phyloP scores from a whole-genome alignment of 2,329 filamentous ascomycete species.

The Diplodia corticola region DNA sequence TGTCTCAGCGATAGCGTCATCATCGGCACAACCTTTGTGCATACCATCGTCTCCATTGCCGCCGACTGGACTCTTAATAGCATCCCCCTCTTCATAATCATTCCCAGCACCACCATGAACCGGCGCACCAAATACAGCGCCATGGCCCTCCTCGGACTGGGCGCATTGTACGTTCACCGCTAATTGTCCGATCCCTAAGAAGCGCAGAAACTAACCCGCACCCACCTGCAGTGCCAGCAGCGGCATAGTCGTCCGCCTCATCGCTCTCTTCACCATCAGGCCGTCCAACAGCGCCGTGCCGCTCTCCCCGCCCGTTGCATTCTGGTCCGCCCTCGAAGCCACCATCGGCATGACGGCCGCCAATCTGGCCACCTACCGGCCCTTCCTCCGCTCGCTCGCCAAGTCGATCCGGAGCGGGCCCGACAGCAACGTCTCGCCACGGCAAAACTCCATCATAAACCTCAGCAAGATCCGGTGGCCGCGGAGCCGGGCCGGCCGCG shows the following conservation, averaged over 20 bases:
- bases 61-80: constrained; percentile 8
- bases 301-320: constrained; percentile 16
- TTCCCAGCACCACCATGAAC: not conserved
- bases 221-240: not conserved
- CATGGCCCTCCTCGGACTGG: constrained; percentile 3
- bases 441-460: not conserved
- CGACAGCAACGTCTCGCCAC: not conserved
- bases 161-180: constrained; percentile 1
- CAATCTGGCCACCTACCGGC: constrained; percentile 17
- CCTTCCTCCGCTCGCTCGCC: constrained; percentile 10
- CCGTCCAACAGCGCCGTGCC: constrained; percentile 10
- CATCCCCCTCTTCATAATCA: constrained; percentile 12
- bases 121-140: constrained; percentile 15
- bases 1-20: not conserved
- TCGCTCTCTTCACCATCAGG: constrained; percentile 16
- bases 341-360: constrained; percentile 13
- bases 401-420: not conserved
- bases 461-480: constrained; percentile 16
- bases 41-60: constrained; percentile 1
- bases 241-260: constrained; percentile 14
- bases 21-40: constrained; percentile 9
- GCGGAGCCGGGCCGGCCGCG: not conserved
- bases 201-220: no score
- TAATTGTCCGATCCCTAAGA: not conserved
- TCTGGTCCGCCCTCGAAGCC: constrained; percentile 12